Evolutionary conservation across 768 basidiomycete species (phyloP).

Genomic region (Scleroderma citrinum): DNA sequence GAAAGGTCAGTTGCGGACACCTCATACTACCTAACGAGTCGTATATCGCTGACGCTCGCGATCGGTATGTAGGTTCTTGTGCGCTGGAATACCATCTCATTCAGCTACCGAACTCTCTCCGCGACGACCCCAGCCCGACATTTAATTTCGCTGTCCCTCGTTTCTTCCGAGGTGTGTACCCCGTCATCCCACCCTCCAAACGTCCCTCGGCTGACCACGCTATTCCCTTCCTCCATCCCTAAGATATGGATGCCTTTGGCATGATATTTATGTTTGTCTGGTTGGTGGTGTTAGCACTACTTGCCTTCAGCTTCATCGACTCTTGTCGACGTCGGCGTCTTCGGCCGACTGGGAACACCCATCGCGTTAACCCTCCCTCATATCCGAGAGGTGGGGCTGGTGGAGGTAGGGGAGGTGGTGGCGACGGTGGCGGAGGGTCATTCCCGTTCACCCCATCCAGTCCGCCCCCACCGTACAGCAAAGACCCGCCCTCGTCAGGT

Average conservation of each 20-base stretch:
- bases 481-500: slow-evolving; percentile 22
- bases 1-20: slow-evolving; percentile 57
- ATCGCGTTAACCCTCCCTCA: slow-evolving; percentile 18
- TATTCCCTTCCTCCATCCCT: slow-evolving; percentile 1
- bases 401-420: slow-evolving; percentile 14
- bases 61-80: slow-evolving; percentile 61
- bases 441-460: slow-evolving; percentile 49
- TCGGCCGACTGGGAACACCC: slow-evolving; percentile 28
- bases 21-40: not conserved
- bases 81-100: slow-evolving; percentile 80
- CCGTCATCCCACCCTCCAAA: not conserved
- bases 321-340: slow-evolving; percentile 42
- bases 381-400: slow-evolving; percentile 31
- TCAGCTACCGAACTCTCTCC: slow-evolving; percentile 45
- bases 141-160: slow-evolving; percentile 7
- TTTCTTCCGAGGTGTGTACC: slow-evolving; percentile 19
- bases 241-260: slow-evolving; percentile 44
- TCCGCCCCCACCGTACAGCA: slow-evolving; percentile 54
- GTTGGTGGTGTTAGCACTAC: slow-evolving; percentile 44
- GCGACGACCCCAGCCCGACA: slow-evolving; percentile 11
- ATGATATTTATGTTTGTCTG: slow-evolving; percentile 54
- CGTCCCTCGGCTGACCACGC: not conserved
- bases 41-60: not conserved
- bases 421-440: no score
- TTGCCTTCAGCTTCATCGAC: slow-evolving; percentile 53